These are phyloP conservation scores for Graphilbum fragrans DNA, from an alignment of 2,329 filamentous ascomycete genomes.

Conservation along the genomic window DNA sequence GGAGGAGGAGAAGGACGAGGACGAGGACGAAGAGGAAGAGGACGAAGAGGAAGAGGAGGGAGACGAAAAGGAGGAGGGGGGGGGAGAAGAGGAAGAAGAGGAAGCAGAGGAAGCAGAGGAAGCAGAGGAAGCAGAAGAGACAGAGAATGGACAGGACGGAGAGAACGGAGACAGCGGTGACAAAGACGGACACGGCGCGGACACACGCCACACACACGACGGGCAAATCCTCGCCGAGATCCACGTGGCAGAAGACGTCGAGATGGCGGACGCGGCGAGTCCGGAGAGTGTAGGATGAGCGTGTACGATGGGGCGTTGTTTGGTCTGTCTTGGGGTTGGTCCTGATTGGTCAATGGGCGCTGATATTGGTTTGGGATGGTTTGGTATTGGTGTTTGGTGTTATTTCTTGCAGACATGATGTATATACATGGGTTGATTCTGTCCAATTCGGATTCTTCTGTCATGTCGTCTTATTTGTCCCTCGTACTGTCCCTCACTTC, in stretches of 20 bases:
- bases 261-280: neutral
- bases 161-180: neutral
- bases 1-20: slow-evolving; percentile 16
- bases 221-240: neutral
- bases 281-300: neutral
- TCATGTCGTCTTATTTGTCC: no score
- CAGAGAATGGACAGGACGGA: neutral
- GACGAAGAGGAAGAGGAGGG: neutral
- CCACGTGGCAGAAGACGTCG: neutral
- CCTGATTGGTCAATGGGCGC: no score
- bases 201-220: slow-evolving; percentile 5
- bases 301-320: neutral
- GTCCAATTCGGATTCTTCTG: no score
- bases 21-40: slow-evolving; percentile 5
- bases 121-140: slow-evolving; percentile 12
- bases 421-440: no score
- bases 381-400: no score
- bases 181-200: neutral
- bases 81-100: neutral
- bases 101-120: slow-evolving; percentile 7
- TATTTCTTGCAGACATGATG: no score
- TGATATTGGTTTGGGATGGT: no score
- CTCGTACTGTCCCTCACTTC: neutral
- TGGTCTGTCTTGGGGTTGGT: no score
- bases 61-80: neutral